Evolutionary conservation across 2,329 filamentous ascomycete species (phyloP), one percentile per base, ranked within the genome.

Genomic region (Botrytis medusae): DNA sequence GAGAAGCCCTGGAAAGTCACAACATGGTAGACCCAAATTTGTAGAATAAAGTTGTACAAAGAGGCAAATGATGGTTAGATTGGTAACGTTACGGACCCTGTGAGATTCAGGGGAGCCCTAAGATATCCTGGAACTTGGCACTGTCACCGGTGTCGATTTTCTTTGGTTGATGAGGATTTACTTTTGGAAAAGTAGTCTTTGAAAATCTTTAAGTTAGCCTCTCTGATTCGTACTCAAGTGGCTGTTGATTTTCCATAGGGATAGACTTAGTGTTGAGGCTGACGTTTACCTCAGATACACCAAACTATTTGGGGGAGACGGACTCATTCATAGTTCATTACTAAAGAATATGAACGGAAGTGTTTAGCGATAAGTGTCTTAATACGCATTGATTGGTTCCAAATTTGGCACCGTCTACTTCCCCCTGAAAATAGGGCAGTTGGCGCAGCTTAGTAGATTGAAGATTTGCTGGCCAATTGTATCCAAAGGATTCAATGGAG

Each of bases 381-480:
- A 12, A 32, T 32, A 34, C 5, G 14, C 22, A 48, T 67, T n/a
- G 46, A 67, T 48, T 65, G 44, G 63, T n/a, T 37, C 10, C 63
- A 37, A 34, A 37, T n/a, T 68, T 54, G 34, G 46, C 46, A 68
- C 32, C 37, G 2, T 54, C n/a, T 46, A 32, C 18, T 42, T 57
- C 34, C 64, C 64, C 64, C 64, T 68, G 64, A 68, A 32, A 54
- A 68, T 57, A 68, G 46, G 46, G 46, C 32, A 51, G 10, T 18
- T 51, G 57, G 32, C 16, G 46, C 32, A 18, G 10, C 16, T 51
- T 37, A 22, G 22, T 67, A 16, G 25, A 51, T 20, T 48, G 60
- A 37, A 22, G n/a, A 25, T 18, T 34, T 8, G 16, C 32, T 14
- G 46, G 42, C 40, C 62, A 64, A 29, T 64, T 32, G 42, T 46